Evolutionary conservation across 345 rosid genomes (phyloP).

Genomic region (Eutrema japonicum): DNA sequence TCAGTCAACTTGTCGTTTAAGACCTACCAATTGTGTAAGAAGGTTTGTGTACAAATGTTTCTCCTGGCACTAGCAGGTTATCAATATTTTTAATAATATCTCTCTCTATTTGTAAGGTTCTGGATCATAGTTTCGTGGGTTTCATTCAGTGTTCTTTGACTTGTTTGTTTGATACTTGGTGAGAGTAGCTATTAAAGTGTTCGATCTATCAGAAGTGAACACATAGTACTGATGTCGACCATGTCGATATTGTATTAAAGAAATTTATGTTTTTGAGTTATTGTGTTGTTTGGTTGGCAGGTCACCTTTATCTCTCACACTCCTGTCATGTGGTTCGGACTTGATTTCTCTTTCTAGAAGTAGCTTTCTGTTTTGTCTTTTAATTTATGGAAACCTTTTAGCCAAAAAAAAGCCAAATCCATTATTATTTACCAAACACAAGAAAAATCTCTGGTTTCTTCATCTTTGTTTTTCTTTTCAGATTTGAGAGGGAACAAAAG

Average conservation of each 20-base stretch:
- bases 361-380: background rate
- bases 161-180: background rate
- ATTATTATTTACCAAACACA: background rate
- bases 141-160: too few species aligned
- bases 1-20: background rate
- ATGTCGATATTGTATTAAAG: background rate
- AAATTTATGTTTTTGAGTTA: background rate
- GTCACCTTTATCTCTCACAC: background rate
- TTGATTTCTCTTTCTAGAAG: background rate
- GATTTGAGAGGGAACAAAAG: too few species aligned
- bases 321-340: constrained; percentile 17
- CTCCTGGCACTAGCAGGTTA: background rate
- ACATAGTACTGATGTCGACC: background rate
- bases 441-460: too few species aligned
- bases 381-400: background rate
- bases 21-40: background rate
- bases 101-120: background rate
- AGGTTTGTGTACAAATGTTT: background rate
- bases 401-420: background rate
- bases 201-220: background rate
- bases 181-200: background rate
- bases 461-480: too few species aligned
- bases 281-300: constrained; percentile 20
- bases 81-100: background rate
- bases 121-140: background rate